Base-by-base conservation (phyloP, 192 early-diverging fungal genomes). In the Coemansia sp. region DNA sequence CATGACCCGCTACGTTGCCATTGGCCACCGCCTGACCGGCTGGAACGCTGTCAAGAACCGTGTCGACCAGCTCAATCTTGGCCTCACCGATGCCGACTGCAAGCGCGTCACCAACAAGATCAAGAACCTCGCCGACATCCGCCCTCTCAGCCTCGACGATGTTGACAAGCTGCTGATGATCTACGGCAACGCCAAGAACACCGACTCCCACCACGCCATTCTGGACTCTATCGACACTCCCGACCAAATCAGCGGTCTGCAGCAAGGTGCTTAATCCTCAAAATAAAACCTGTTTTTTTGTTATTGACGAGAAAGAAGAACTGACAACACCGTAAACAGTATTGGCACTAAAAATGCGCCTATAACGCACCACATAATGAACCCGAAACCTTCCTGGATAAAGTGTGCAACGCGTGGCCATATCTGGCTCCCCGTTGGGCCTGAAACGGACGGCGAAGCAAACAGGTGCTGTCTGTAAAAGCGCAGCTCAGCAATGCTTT, bases 31-130 rank as follows among this genome's bases (percentile, higher is more conserved):
- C 48, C 78, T 98, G 41, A 98, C 96, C 2, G 94, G 96, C 14
- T 98, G 96, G 94, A 97, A 98, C 76, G 94, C 96, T 37, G 96
- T 98, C 82, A 97, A 97, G 88, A 93, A 94, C 79, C 90, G 96
- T 62, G 92, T 92, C 12, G 90, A 97, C 63, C 94, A 97, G 75
- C 80, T 98, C 12, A 86, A 85, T 14, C 74, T 98, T 45, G 76
- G 66, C 10, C 68, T 97, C 47, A 89, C 84, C 56, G 96, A 98
- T 68, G 86, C 87, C 12, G 87, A 96, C 53, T 83, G 91, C 73
- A 98, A 98, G 86, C 81, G 75, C 32, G 84, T 97, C 45, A 98
- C 96, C 3, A 80, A 80, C 62, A 88, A 95, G 75, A 97, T 98
- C 82, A 98, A 98, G 87, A 77, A 84, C 58, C 76, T 96, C 21